phyloP scores from a whole-genome alignment of 805 yeast species.

The Suhomyces xylopsoci region DNA sequence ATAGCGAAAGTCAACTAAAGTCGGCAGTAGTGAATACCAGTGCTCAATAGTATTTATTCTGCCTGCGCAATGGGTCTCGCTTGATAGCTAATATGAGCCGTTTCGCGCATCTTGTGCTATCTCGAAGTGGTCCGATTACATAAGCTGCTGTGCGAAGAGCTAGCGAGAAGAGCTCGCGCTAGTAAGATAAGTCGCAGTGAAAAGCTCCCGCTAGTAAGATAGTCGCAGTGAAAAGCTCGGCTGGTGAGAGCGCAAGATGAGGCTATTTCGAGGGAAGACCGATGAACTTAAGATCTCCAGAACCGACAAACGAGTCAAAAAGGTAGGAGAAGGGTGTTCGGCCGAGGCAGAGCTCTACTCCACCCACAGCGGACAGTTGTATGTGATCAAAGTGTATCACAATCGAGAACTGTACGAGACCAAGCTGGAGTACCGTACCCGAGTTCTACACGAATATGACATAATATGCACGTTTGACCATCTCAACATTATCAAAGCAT shows the following conservation, averaged over 20 bases:
- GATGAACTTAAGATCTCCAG: background rate
- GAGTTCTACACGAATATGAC: slow-evolving; percentile 38
- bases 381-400: slow-evolving; percentile 48
- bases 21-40: too few species aligned
- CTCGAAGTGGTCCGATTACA: background rate
- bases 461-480: slow-evolving; percentile 27
- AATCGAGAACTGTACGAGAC: slow-evolving; percentile 39
- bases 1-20: too few species aligned
- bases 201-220: background rate
- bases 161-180: background rate
- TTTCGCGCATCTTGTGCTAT: too few species aligned
- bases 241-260: background rate
- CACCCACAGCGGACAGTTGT: slow-evolving; percentile 5
- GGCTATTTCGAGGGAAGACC: background rate
- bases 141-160: background rate
- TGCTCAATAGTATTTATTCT: too few species aligned
- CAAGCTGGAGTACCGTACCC: slow-evolving; percentile 32
- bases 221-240: too few species aligned
- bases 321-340: slow-evolving; percentile 29
- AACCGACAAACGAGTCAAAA: background rate
- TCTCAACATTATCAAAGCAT: slow-evolving; percentile 34
- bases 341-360: slow-evolving; percentile 32
- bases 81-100: too few species aligned
- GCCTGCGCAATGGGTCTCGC: too few species aligned
- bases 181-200: too few species aligned